Evolutionary conservation across 305 asterid genomes (phyloP).

Genomic region (Fraxinus xanthoxyloides): DNA sequence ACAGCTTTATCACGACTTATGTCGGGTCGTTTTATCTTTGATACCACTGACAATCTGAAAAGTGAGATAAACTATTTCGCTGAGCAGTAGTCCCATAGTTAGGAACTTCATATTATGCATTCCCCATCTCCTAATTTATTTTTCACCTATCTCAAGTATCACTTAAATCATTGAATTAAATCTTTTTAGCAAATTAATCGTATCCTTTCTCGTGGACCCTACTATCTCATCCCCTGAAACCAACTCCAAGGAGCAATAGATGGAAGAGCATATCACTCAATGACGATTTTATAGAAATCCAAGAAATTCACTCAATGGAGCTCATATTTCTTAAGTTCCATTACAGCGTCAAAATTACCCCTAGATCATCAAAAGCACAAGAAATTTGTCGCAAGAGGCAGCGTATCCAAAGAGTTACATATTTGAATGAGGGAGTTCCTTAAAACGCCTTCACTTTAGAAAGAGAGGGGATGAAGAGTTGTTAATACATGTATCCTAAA

Average conservation of each 20-base stretch:
- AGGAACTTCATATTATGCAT: background rate
- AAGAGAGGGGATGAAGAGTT: background rate
- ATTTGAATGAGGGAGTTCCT: background rate
- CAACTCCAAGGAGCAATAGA: background rate
- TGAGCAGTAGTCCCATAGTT: background rate
- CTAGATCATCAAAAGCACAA: background rate
- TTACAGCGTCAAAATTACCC: background rate
- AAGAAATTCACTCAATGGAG: background rate
- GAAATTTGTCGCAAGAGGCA: background rate
- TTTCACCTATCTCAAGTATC: background rate
- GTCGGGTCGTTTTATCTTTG: background rate
- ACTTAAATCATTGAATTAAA: background rate
- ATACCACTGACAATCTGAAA: background rate
- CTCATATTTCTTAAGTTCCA: background rate
- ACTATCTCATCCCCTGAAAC: background rate
- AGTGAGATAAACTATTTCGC: background rate
- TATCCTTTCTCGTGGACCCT: background rate
- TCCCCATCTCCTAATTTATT: background rate
- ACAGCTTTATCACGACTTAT: background rate
- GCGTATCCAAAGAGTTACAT: background rate
- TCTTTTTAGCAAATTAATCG: background rate
- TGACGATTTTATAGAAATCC: background rate
- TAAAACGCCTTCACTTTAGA: background rate
- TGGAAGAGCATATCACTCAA: background rate
- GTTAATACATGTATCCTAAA: background rate